phyloP scores from a whole-genome alignment of 1,139 yeast species.

The Suhomyces choctaworum region DNA sequence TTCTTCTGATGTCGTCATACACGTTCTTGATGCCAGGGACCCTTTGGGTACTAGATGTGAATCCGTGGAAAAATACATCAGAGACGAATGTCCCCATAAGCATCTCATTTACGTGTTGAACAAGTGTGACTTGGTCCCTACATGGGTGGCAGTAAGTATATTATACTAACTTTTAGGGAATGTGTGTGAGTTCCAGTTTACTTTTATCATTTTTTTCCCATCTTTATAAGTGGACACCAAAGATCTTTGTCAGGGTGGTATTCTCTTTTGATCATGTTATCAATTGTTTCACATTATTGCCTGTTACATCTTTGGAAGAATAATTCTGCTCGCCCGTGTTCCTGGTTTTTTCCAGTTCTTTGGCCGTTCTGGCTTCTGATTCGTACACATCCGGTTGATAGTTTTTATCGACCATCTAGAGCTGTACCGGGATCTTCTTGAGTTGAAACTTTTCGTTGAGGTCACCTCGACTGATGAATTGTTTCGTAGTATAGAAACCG shows the following conservation, averaged over 20 bases:
- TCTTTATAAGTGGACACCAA: conserved; percentile 35
- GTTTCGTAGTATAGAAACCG: conserved; percentile 77
- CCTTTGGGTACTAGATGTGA: conserved; percentile 95
- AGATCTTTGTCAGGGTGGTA: conserved; percentile 75
- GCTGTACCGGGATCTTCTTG: conserved; percentile 53
- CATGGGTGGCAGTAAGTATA: conserved; percentile 98
- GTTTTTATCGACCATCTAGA: conserved; percentile 47
- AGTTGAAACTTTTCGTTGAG: conserved; percentile 55
- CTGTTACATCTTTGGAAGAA: conserved; percentile 98
- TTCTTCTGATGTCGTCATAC: conserved; percentile 95
- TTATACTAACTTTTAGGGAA: conserved; percentile 7
- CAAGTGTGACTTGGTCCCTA: conserved; percentile 97
- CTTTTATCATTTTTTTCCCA: conserved; percentile 8
- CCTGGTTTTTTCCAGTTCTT: conserved; percentile 26
- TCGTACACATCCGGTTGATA: conserved; percentile 40
- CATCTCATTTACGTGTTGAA: conserved; percentile 92
- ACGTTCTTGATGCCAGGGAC: conserved; percentile 95
- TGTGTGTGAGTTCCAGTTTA: conserved; percentile 12
- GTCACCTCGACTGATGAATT: conserved; percentile 24
- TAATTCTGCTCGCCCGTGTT: conserved; percentile 56
- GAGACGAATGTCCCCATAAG: conserved; percentile 93
- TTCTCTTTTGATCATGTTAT: conserved; percentile 22
- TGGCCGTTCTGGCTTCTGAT: conserved; percentile 50
- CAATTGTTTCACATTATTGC: conserved; percentile 46
- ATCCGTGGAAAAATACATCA: conserved; percentile 88